Percentiles rank a stretch among this genome's conserved stretches.
phyloP scores from a whole-genome alignment of 495 filamentous ascomycete genomes.

The Penicillium angulare region DNA sequence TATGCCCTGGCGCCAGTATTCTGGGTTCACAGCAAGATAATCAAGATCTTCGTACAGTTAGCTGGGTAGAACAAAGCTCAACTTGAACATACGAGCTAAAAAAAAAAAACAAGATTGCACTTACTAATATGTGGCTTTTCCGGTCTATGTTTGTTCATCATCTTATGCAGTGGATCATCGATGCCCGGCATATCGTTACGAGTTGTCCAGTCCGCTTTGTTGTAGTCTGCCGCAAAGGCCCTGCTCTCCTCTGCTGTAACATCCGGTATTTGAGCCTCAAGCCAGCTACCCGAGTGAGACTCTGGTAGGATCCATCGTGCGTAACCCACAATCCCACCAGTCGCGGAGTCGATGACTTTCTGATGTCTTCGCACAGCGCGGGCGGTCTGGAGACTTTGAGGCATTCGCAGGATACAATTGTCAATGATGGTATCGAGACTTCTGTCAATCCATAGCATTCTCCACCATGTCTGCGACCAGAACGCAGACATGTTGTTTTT shows the following conservation, averaged over 20 bases:
- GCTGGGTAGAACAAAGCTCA: too few relatives aligned
- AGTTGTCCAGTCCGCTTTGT: too few relatives aligned
- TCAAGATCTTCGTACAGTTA: background rate
- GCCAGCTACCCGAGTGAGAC: background rate
- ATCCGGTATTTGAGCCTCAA: background rate
- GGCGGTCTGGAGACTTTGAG: background rate
- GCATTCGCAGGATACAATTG: background rate
- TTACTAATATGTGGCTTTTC: background rate
- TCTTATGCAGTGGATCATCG: background rate
- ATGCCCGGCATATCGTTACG: too few relatives aligned
- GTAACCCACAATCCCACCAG: background rate
- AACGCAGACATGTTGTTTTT: slow-evolving; percentile 1
- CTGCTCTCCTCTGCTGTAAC: background rate
- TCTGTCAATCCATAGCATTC: background rate
- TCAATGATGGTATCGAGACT: background rate
- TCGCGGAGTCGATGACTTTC: background rate
- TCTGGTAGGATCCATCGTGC: background rate
- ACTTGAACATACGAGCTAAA: too few relatives aligned
- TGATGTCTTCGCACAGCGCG: background rate
- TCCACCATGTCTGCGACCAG: background rate
- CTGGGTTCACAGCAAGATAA: background rate
- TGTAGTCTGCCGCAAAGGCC: too few relatives aligned
- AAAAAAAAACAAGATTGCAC: background rate
- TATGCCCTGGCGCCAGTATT: background rate
- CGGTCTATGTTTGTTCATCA: background rate